Conservation (phyloP, 257 asterid genomes). For the Penstemon newberryi region DNA sequence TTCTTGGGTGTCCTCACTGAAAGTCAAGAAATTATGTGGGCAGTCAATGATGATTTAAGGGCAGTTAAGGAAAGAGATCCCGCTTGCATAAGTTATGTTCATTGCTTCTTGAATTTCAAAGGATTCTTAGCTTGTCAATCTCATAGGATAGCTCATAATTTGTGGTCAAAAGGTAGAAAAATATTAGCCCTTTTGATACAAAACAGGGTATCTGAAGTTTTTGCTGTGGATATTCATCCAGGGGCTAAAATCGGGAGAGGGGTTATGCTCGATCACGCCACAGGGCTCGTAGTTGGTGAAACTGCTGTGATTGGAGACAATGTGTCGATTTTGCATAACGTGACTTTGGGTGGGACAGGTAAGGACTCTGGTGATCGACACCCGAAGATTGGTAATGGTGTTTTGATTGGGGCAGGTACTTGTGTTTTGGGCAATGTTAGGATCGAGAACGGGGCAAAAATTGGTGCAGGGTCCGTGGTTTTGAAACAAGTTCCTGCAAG, state of each 20-base stretch:
- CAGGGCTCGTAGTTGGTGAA: slow-evolving; percentile 56
- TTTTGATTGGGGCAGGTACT: slow-evolving; percentile 57
- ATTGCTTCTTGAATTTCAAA: slow-evolving; percentile 51
- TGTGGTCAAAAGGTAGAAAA: slow-evolving; percentile 45
- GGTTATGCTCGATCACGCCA: slow-evolving; percentile 53
- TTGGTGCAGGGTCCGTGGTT: slow-evolving; percentile 59
- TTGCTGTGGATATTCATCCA: slow-evolving; percentile 57
- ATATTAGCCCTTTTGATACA: slow-evolving; percentile 45
- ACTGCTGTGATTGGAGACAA: slow-evolving; percentile 53
- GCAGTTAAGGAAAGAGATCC: slow-evolving; percentile 60
- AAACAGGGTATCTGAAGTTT: slow-evolving; percentile 48
- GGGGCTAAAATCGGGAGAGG: slow-evolving; percentile 58
- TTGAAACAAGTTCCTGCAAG: slow-evolving; percentile 49
- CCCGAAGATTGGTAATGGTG: slow-evolving; percentile 56
- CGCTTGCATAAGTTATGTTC: slow-evolving; percentile 50
- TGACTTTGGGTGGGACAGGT: slow-evolving; percentile 62
- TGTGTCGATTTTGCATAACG: slow-evolving; percentile 57
- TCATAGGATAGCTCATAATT: slow-evolving; percentile 45
- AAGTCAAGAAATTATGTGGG: slow-evolving; percentile 37
- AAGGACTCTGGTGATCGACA: slow-evolving; percentile 51
- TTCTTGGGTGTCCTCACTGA: slow-evolving; percentile 37
- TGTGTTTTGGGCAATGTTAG: slow-evolving; percentile 57
- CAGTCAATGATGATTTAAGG: slow-evolving; percentile 39
- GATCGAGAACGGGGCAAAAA: slow-evolving; percentile 53
- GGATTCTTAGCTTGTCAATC: slow-evolving; percentile 42